phyloP scores from a whole-genome alignment of 2,329 filamentous ascomycete genomes.

The Fusarium pseudocircinatum region DNA sequence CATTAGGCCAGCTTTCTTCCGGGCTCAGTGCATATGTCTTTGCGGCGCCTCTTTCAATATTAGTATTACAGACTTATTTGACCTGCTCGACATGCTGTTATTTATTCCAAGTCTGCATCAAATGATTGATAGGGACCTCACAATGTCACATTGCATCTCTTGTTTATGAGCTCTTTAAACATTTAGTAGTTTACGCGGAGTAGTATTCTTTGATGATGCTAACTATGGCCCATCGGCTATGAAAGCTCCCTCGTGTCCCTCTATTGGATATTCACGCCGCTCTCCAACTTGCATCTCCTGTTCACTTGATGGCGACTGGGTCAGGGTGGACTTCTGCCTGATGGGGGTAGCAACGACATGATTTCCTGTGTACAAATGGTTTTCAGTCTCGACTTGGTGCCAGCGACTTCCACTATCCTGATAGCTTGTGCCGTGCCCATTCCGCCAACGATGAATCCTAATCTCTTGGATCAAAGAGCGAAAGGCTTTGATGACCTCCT shows the following conservation, averaged over 20 bases:
- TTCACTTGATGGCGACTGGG: background rate
- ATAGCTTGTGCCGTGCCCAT: background rate
- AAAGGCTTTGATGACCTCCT: background rate
- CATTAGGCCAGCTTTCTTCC: background rate
- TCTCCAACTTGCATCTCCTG: background rate
- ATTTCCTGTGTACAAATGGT: accelerated
- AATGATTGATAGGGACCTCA: background rate
- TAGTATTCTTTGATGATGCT: background rate
- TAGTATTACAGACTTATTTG: accelerated
- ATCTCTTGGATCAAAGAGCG: background rate
- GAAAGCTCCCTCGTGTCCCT: background rate
- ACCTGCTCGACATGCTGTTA: accelerated
- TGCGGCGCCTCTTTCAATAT: too few species aligned
- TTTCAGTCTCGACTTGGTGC: accelerated
- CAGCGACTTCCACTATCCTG: background rate
- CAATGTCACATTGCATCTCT: background rate
- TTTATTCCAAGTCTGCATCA: background rate
- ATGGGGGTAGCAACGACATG: too few species aligned
- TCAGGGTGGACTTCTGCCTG: accelerated
- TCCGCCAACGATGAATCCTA: too few species aligned
- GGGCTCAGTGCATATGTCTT: too few species aligned
- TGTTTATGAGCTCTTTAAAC: background rate
- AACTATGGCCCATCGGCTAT: background rate
- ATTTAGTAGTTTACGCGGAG: accelerated
- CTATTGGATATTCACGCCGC: background rate